Conservation (phyloP, 2,329 filamentous ascomycete species). For the Hirsutella rhossiliensis region DNA sequence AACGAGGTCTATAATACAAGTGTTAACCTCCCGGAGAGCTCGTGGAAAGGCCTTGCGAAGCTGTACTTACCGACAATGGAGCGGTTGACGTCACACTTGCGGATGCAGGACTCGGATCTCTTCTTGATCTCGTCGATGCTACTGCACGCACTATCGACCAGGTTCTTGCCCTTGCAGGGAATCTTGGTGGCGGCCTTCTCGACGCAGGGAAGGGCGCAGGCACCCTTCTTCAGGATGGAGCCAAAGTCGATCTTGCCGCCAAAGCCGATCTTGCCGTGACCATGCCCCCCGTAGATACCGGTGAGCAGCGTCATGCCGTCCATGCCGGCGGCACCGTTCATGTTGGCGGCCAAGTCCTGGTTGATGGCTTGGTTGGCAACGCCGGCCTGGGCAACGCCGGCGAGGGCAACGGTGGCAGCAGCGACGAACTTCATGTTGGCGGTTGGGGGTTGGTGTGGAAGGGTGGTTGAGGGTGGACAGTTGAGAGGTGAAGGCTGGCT, state of each 20-base stretch:
- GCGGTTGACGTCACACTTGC: background rate
- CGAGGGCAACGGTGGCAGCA: background rate
- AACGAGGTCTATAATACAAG: background rate
- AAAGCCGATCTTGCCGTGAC: no score
- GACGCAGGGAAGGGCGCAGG: background rate
- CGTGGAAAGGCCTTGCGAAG: no score
- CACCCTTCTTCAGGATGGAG: background rate
- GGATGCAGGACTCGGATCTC: background rate
- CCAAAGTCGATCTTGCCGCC: background rate
- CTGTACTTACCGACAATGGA: background rate
- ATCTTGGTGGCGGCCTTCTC: background rate
- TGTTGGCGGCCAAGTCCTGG: background rate
- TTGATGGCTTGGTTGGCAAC: no score
- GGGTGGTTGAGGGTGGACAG: background rate
- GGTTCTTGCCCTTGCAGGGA: background rate
- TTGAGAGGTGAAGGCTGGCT: background rate
- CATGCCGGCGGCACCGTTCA: background rate
- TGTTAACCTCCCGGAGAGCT: no score
- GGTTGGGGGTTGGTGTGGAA: background rate
- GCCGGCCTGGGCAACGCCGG: background rate
- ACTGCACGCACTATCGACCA: background rate
- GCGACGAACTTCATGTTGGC: background rate
- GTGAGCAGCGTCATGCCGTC: background rate
- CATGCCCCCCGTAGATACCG: no score
- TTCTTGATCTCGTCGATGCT: background rate